A percentile compares a stretch with the other conserved stretches of the same genome.
Conservation (phyloP, 2,329 filamentous ascomycete genomes). For the Apiospora pterosperma region DNA sequence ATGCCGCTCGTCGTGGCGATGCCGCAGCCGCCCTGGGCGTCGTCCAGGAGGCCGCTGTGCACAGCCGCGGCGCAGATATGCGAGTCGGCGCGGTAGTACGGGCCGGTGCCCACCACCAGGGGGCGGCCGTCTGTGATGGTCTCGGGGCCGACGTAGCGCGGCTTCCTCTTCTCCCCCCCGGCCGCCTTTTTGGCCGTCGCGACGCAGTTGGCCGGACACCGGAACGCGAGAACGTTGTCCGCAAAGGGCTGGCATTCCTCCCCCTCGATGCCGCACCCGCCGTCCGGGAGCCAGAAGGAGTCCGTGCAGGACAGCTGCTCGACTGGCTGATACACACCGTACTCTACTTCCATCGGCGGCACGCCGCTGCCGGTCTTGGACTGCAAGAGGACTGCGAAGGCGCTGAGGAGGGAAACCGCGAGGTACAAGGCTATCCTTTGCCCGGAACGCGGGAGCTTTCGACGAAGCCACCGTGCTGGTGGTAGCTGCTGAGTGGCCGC, state of each 20-base stretch:
- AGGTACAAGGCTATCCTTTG: constrained; percentile 5
- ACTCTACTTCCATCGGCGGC: constrained; percentile 3
- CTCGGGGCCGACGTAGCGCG: constrained; percentile 51
- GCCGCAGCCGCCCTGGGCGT: constrained; percentile 64
- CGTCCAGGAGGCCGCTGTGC: constrained; percentile 63
- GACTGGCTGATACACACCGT: constrained; percentile 6
- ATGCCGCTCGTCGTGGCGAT: constrained; percentile 63
- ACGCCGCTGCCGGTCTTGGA: constrained; percentile 6
- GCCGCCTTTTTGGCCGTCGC: constrained; percentile 23
- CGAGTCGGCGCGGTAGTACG: constrained; percentile 63
- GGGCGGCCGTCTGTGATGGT: constrained; percentile 37
- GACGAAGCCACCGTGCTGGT: background rate
- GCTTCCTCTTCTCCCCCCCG: constrained; percentile 34
- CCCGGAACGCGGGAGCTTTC: background rate
- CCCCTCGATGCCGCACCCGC: constrained; percentile 54
- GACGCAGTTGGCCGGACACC: constrained; percentile 56
- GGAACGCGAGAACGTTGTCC: constrained; percentile 48
- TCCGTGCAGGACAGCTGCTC: constrained; percentile 44
- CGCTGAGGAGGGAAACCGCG: constrained; percentile 6
- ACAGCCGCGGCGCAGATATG: constrained; percentile 71
- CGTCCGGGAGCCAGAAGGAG: constrained; percentile 50
- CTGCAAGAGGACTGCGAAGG: constrained; percentile 35
- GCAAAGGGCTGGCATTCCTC: constrained; percentile 54
- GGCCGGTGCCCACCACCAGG: constrained; percentile 39
- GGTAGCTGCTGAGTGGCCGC: background rate